A percentile compares a stretch with the other conserved stretches of the same genome.
Evolutionary conservation across 164 flowering plant species (phyloP).

Genomic region (Annona squamosa): DNA sequence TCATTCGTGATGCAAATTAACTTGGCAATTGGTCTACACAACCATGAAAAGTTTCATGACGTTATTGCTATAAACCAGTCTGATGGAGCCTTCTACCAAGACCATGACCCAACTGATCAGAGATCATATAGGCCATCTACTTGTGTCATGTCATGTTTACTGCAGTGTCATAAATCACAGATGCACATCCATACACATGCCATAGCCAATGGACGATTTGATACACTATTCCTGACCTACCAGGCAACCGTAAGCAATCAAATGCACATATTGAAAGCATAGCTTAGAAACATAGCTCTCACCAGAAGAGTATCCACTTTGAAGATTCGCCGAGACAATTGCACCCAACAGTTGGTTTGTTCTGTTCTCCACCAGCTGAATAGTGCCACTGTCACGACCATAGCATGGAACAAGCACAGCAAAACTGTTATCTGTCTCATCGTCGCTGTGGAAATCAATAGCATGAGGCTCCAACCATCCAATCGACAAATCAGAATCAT

Average conservation of each 20-base stretch:
- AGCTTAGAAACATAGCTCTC: conserved; percentile 21
- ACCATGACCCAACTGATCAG: too few relatives aligned
- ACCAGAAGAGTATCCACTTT: conserved; percentile 51
- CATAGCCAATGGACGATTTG: too few relatives aligned
- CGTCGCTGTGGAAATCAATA: conserved; percentile 62
- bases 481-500: conserved; percentile 83
- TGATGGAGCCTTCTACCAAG: too few relatives aligned
- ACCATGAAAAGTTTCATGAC: too few relatives aligned
- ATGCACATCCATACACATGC: too few relatives aligned
- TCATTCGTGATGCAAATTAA: too few relatives aligned
- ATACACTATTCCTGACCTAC: neutral
- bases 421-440: conserved; percentile 60
- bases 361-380: conserved; percentile 25
- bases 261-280: neutral
- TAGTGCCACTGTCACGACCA: conserved; percentile 38
- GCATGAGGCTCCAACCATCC: conserved; percentile 95
- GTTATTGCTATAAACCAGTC: too few relatives aligned
- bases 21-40: too few relatives aligned
- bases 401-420: conserved; percentile 91
- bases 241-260: neutral
- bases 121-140: too few relatives aligned
- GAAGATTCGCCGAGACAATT: conserved; percentile 27
- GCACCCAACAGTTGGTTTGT: conserved; percentile 38
- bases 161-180: too few relatives aligned
- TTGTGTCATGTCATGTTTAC: too few relatives aligned